Evolutionary conservation across 306 rosid species (phyloP).

Genomic region (Ormosia semicastrata): DNA sequence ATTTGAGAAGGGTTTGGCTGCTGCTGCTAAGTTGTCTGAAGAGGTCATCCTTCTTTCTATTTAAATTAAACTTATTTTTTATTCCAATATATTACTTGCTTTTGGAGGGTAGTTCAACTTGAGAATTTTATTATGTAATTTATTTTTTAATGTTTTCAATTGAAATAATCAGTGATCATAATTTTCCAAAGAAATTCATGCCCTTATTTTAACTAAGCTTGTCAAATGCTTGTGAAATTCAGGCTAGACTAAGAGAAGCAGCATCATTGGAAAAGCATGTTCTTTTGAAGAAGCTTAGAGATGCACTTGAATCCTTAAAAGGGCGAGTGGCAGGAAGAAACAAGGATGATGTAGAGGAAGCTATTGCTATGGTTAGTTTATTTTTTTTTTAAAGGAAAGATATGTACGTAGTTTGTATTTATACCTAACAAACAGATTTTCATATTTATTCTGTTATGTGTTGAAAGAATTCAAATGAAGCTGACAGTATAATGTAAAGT

Average conservation of each 20-base stretch:
- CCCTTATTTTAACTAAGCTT: conserved; percentile 16
- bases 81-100: background rate
- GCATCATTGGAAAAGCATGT: conserved; percentile 91
- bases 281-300: conserved; percentile 89
- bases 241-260: conserved; percentile 92
- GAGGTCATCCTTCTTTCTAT: conserved; percentile 47
- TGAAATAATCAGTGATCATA: background rate
- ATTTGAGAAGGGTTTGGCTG: conserved; percentile 95
- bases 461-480: background rate
- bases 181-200: background rate
- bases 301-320: conserved; percentile 85
- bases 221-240: conserved; percentile 32
- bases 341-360: conserved; percentile 83
- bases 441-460: background rate
- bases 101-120: conserved; percentile 7
- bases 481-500: background rate
- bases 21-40: conserved; percentile 94
- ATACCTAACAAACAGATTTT: background rate
- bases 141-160: background rate
- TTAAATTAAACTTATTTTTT: background rate
- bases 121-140: background rate
- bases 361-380: conserved; percentile 80
- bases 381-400: background rate
- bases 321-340: conserved; percentile 82
- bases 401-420: background rate